Evolutionary conservation across 2,329 filamentous ascomycete species (phyloP).

Genomic region (Fulvia fulva): DNA sequence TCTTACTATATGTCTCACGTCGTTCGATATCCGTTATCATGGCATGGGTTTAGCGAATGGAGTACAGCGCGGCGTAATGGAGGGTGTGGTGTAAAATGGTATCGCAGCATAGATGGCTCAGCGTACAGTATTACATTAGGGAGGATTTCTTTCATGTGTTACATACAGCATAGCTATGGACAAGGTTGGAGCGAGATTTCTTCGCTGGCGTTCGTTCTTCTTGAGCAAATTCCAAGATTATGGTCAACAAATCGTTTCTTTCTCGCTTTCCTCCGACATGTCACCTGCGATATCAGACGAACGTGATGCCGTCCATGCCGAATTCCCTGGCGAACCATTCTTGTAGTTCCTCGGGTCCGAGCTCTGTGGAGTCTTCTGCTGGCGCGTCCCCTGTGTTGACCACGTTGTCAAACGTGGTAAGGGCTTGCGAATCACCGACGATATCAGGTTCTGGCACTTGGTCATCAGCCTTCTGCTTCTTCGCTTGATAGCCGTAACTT

Average conservation of each 20-base stretch:
- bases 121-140: background rate
- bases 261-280: background rate
- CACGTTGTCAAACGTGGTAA: background rate
- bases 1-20: background rate
- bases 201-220: background rate
- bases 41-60: background rate
- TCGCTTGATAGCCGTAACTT: background rate
- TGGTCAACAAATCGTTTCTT: background rate
- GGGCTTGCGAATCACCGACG: background rate
- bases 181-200: background rate
- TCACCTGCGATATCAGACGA: constrained; percentile 14
- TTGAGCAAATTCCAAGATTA: background rate
- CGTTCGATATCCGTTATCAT: background rate
- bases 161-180: background rate
- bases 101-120: background rate
- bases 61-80: background rate
- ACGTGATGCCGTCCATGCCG: constrained; percentile 26
- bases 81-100: background rate
- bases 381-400: background rate
- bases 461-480: background rate
- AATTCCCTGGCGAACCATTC: constrained; percentile 29
- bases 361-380: background rate
- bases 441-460: background rate
- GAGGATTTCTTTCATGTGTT: background rate
- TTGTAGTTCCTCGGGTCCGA: constrained; percentile 13